Percentiles rank a stretch among this genome's conserved stretches.
Evolutionary conservation across 441 rosid genomes (phyloP).

Genomic region (Eruca vesicaria): DNA sequence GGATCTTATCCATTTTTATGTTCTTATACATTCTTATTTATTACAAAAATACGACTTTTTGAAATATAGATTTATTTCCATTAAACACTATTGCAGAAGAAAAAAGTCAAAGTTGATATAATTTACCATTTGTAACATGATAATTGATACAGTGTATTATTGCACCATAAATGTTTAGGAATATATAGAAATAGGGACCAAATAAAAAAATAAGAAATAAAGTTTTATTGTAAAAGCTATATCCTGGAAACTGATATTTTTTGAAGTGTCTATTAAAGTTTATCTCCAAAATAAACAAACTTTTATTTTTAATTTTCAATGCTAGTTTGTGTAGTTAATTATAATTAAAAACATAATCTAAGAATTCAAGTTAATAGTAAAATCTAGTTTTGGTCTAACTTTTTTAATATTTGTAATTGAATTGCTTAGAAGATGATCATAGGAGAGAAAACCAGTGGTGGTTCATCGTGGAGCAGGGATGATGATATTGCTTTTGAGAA

Average conservation of each 20-base stretch:
- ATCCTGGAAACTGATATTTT: not conserved
- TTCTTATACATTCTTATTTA: not conserved
- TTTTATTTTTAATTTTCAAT: too few species aligned
- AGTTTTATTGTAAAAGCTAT: not conserved
- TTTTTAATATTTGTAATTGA: not conserved
- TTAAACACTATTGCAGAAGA: not conserved
- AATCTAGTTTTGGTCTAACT: not conserved
- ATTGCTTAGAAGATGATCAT: constrained; percentile 44
- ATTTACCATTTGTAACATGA: not conserved
- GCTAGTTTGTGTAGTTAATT: not conserved
- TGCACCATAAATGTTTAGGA: not conserved
- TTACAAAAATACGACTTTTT: not conserved
- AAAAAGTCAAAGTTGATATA: not conserved
- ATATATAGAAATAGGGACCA: not conserved
- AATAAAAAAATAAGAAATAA: not conserved
- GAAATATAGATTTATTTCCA: not conserved
- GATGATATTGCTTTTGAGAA: constrained; percentile 84
- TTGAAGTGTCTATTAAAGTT: not conserved
- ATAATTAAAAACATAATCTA: not conserved
- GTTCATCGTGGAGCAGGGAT: constrained; percentile 62
- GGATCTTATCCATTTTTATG: too few species aligned
- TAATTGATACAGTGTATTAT: not conserved
- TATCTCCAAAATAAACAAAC: not conserved
- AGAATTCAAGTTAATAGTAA: not conserved
- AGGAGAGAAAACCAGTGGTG: constrained; percentile 45